These are phyloP conservation scores for Aspergillus sp. DNA, from an alignment of 2,329 filamentous ascomycete species.

Conservation along the genomic window DNA sequence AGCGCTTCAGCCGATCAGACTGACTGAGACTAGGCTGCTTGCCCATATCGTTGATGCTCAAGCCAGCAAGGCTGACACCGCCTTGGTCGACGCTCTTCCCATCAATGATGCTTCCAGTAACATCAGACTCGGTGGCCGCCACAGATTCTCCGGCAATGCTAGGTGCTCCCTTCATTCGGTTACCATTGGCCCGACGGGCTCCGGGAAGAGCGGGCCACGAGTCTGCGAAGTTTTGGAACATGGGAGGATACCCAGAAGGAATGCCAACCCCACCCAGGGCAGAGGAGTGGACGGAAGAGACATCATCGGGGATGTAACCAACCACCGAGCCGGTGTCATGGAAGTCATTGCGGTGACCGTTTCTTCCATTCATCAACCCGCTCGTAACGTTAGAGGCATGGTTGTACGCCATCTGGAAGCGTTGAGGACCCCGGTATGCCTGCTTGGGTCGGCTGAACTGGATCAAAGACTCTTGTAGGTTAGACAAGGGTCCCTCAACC, in stretches of 20 bases:
- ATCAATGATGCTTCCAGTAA: slow-evolving; percentile 74
- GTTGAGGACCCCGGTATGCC: slow-evolving; percentile 83
- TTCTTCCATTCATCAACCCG: slow-evolving; percentile 54
- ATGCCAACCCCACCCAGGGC: slow-evolving; percentile 83
- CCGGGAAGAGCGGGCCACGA: slow-evolving; percentile 83
- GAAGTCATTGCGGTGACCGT: slow-evolving; percentile 55
- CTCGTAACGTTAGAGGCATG: slow-evolving; percentile 63
- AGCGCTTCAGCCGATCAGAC: slow-evolving; percentile 89
- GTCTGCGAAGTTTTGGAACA: slow-evolving; percentile 94
- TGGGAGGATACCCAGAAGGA: slow-evolving; percentile 80
- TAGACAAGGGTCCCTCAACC: slow-evolving; percentile 91
- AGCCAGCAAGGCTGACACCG: slow-evolving; percentile 83
- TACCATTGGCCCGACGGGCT: slow-evolving; percentile 64
- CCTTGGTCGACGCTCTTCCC: slow-evolving; percentile 74
- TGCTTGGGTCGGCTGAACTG: slow-evolving; percentile 95
- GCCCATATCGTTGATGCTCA: slow-evolving; percentile 71
- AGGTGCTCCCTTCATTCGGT: slow-evolving; percentile 66
- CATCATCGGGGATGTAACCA: slow-evolving; percentile 95
- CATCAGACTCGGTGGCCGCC: slow-evolving; percentile 86
- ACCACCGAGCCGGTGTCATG: slow-evolving; percentile 84
- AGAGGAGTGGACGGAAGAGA: slow-evolving; percentile 92
- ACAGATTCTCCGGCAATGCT: slow-evolving; percentile 91
- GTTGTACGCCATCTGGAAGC: slow-evolving; percentile 78
- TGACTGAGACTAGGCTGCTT: slow-evolving; percentile 75
- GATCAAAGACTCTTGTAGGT: slow-evolving; percentile 90